These are phyloP conservation scores for Monilinia polystroma DNA, from an alignment of 2,329 filamentous ascomycete species.

Conservation along the genomic window DNA sequence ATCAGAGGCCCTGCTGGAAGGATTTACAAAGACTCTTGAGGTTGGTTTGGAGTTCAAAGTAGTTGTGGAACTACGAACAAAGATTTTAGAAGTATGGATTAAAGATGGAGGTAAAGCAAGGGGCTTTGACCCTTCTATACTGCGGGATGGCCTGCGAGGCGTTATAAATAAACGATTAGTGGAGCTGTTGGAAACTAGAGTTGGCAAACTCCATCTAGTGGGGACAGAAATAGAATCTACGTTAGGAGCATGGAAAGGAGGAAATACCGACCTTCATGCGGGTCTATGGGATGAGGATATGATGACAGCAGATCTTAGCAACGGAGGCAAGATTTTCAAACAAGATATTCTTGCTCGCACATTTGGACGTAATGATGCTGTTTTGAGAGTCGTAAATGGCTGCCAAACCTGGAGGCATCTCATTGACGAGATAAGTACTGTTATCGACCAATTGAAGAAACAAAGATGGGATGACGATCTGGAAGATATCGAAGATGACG, in stretches of 20 bases:
- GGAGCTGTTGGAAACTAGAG: slow-evolving; percentile 61
- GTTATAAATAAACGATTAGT: slow-evolving; percentile 68
- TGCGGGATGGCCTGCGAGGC: slow-evolving; percentile 67
- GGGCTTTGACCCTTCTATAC: slow-evolving; percentile 65
- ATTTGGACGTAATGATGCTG: slow-evolving; percentile 68
- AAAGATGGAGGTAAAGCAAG: slow-evolving; percentile 61
- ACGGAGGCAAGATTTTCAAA: slow-evolving; percentile 67
- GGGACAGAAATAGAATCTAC: slow-evolving; percentile 62
- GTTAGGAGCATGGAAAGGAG: slow-evolving; percentile 59
- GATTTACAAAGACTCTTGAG: slow-evolving; percentile 59
- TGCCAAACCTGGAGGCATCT: slow-evolving; percentile 74
- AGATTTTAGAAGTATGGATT: slow-evolving; percentile 74
- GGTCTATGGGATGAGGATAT: slow-evolving; percentile 68
- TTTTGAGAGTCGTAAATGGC: slow-evolving; percentile 59
- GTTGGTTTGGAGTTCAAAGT: slow-evolving; percentile 64
- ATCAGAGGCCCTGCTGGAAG: slow-evolving; percentile 58
- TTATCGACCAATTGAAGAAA: slow-evolving; percentile 63
- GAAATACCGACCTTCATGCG: slow-evolving; percentile 49
- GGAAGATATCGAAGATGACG: slow-evolving; percentile 69
- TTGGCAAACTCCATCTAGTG: slow-evolving; percentile 62
- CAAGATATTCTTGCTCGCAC: slow-evolving; percentile 66
- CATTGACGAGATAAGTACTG: slow-evolving; percentile 63
- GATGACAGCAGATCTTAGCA: slow-evolving; percentile 62
- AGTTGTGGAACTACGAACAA: slow-evolving; percentile 67
- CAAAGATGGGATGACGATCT: slow-evolving; percentile 75